Evolutionary conservation across 805 yeast genomes (phyloP), one percentile per base, ranked within the genome.

Genomic region (Candida ulmi): DNA sequence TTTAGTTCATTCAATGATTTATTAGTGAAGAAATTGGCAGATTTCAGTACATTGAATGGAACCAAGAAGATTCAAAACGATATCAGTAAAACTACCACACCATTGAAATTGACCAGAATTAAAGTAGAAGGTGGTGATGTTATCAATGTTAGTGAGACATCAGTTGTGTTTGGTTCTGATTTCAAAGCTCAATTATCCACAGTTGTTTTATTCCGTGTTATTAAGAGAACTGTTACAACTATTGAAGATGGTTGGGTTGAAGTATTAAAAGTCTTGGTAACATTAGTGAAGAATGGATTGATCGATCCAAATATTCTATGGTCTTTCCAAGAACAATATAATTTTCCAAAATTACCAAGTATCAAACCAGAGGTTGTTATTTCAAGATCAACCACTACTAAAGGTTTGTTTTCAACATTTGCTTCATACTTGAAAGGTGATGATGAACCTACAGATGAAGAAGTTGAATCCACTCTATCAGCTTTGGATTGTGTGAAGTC

Each of bases 371-470:
- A 78, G 30, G 76, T 76, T 49, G 71, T 80, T 8, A 74, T 87
- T 31, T 78, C 76, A 28, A 73, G 81, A 51, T 65, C 75, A 1
- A 78, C 78, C 36, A 80, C 83, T 1, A 74, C 78, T 28, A 84
- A 79, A 51, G 95, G 98, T 2, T 56, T 93, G n/a, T 75, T 93
- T 40, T 85, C 95, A 1, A 85, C 98, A 0, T 81, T 93, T 51
- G 88, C 97, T 1, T 87, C 96, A 0, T 91, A 88, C 54, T 73
- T 93, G 61, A 86, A 93, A 46, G 93, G 97, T 16, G 97, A 88
- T 52, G 95, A 87, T 39, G 98, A 91, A 59, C 99, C 99, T 11
- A 76, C 95, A 2, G 95, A 86, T 41, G 95, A 87, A 54, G 97
- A 91, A 50, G 82, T 93, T 36, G 95, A 88, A 46, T 75, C 86